Evolutionary conservation across 2,329 filamentous ascomycete genomes (phyloP).

Genomic region (Stylonectria norvegica): DNA sequence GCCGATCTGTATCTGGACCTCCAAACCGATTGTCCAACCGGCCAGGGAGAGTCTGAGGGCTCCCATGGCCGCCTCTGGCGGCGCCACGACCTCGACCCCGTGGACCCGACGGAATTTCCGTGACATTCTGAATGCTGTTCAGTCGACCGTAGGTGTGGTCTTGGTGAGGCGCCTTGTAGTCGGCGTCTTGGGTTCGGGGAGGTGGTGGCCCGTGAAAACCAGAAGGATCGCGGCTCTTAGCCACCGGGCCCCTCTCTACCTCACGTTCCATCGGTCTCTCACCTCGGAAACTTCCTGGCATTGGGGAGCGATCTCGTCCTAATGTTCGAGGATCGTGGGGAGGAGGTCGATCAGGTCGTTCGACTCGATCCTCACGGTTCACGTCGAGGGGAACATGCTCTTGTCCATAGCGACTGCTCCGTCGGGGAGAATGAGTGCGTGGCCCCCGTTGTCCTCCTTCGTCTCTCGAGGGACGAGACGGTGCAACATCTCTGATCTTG

Average conservation of each 20-base stretch:
- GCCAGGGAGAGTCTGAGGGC: slow-evolving; percentile 35
- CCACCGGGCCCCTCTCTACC: slow-evolving; percentile 25
- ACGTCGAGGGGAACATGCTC: slow-evolving; percentile 33
- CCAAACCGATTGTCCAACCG: slow-evolving; percentile 44
- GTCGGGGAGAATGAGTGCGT: slow-evolving; percentile 49
- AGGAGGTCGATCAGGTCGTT: slow-evolving; percentile 44
- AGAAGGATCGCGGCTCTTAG: slow-evolving; percentile 41
- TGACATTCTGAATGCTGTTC: slow-evolving; percentile 47
- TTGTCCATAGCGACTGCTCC: slow-evolving; percentile 32
- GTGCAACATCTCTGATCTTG: slow-evolving; percentile 26
- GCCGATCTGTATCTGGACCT: slow-evolving; percentile 39
- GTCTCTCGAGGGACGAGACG: slow-evolving; percentile 41
- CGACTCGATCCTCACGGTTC: slow-evolving; percentile 46
- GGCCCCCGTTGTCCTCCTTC: slow-evolving; percentile 42
- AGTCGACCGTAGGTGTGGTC: slow-evolving; percentile 63
- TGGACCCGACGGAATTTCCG: slow-evolving; percentile 54
- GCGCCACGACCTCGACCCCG: slow-evolving; percentile 47
- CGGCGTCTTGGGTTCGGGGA: slow-evolving; percentile 43
- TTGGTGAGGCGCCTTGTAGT: slow-evolving; percentile 51
- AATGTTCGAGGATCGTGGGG: slow-evolving; percentile 31
- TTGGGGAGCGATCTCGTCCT: slow-evolving; percentile 33
- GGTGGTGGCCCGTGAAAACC: slow-evolving; percentile 36
- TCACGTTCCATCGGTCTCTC: slow-evolving; percentile 42
- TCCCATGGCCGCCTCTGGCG: slow-evolving; percentile 35
- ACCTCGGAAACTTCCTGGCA: slow-evolving; percentile 27